Percentiles rank a stretch among this genome's conserved stretches.
Evolutionary conservation across 371 early-diverging fungal genomes (phyloP).

Genomic region (Mucor indicus): DNA sequence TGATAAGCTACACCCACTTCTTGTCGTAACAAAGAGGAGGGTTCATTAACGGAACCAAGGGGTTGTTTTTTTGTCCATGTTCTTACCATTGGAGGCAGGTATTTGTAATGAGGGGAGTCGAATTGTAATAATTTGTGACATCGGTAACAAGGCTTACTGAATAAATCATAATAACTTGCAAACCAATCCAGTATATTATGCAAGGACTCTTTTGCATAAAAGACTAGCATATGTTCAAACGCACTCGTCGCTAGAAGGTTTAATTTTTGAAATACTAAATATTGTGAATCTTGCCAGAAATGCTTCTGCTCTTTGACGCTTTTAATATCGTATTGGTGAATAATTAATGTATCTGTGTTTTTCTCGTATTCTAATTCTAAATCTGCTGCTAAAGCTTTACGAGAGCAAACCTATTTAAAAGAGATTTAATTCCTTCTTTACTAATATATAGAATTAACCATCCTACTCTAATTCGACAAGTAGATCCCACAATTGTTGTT

Average conservation of each 20-base stretch:
- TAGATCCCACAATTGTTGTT: constrained; percentile 27
- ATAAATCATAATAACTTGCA: constrained; percentile 35
- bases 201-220: constrained; percentile 32
- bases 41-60: too few relatives aligned
- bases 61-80: constrained; percentile 33
- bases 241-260: constrained; percentile 31
- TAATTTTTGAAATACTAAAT: constrained; percentile 38
- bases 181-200: constrained; percentile 42
- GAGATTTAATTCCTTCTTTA: not conserved
- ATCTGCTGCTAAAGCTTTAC: constrained; percentile 27
- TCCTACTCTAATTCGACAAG: constrained; percentile 33
- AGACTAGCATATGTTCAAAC: constrained; percentile 35
- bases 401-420: constrained; percentile 20
- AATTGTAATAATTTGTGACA: constrained; percentile 43
- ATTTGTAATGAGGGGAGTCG: constrained; percentile 44
- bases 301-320: constrained; percentile 31
- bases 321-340: constrained; percentile 39
- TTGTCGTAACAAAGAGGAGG: constrained; percentile 5
- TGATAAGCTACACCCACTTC: constrained; percentile 28
- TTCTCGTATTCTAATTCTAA: constrained; percentile 31
- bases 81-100: constrained; percentile 44
- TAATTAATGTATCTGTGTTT: constrained; percentile 23
- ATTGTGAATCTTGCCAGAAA: constrained; percentile 29
- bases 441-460: too few relatives aligned
- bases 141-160: constrained; percentile 36